Base-by-base conservation (phyloP, 768 basidiomycete species). In the Mycena latifolia region DNA sequence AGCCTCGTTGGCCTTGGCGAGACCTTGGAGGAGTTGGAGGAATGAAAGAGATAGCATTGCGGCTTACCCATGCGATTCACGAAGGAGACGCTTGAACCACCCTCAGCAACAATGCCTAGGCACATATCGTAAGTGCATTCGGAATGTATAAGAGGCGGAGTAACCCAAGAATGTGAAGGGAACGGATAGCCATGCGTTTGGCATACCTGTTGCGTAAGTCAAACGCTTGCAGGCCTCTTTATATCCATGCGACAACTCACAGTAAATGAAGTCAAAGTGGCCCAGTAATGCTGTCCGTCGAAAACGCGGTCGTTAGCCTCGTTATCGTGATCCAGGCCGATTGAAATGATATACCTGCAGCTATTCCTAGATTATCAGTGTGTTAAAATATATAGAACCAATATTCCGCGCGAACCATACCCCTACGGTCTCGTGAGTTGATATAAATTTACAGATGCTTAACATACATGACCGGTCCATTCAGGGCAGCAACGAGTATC, bases 211-310 rank as follows among this genome's bases (percentile, higher is more conserved):
- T 33, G 11, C 11, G 37, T 39, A 10, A 8, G 37, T 39, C 15
- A 18, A 17, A 14, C 37, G 37, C 15, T 5, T 18, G 15, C 6
- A 39, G 3, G 15, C 37, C 8, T 8, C 37, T 14, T 39, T 15
- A 39, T 4, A 12, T 39, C 15, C 10, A 39, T 39, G n/a, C 41
- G 20, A 22, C 18, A 43, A 43, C 41, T 20, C 41, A 27, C 86
- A 82, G 68, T 91, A 92, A 28, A 93, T 88, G 69, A 93, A 90
- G 75, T 93, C 92, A 64, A 92, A 91, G 63, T 90, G 85, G 1
- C 90, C 90, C n/a, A 90, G 77, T 70, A 88, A 86, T 2, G 87
- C 91, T 90, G 66, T 27, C 55, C 29, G 12, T 5, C 20, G 43
- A 25, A 17, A 17, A n/a, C n/a, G n/a, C n/a, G n/a, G n/a, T n/a